Percentiles rank a stretch among this genome's conserved stretches.
phyloP scores from a whole-genome alignment of 768 basidiomycete species.

The Clitopilus hobsonii region DNA sequence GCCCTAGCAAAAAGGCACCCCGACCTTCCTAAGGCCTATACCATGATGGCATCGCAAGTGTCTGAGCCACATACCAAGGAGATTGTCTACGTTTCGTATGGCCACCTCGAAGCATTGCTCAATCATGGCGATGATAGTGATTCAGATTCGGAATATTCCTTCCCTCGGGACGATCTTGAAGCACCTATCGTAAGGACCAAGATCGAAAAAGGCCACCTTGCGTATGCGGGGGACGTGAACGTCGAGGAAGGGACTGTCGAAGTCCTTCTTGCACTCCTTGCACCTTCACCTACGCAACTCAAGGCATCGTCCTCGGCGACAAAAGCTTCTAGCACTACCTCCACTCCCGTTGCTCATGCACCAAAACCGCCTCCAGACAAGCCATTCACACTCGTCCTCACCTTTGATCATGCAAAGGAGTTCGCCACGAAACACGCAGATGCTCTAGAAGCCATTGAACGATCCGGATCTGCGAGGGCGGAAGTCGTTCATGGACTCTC shows the following conservation, averaged over 20 bases:
- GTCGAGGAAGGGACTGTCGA: constrained; percentile 21
- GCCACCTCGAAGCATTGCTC: constrained; percentile 7
- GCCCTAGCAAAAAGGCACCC: constrained; percentile 23
- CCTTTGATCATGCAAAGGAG: constrained; percentile 12
- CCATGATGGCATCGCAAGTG: constrained; percentile 38
- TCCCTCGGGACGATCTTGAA: no score
- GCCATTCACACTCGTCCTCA: constrained; percentile 16
- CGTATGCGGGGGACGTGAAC: constrained; percentile 32
- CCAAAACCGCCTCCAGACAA: not conserved
- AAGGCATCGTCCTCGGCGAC: no score
- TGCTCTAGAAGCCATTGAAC: constrained; percentile 10
- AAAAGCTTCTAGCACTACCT: no score
- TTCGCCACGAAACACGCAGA: constrained; percentile 12
- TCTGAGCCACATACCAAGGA: constrained; percentile 21
- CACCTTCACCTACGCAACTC: no score
- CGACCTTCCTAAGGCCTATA: constrained; percentile 23
- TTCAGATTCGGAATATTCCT: no score
- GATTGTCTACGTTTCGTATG: constrained; percentile 23
- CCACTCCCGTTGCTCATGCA: constrained; percentile 5
- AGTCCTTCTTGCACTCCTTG: constrained; percentile 31
- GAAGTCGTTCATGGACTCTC: constrained; percentile 20
- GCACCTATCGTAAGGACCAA: no score
- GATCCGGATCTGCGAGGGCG: constrained; percentile 9
- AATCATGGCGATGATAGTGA: not conserved
- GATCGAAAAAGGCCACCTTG: no score